phyloP scores from a whole-genome alignment of 306 rosid species.

The Quercus suber region DNA sequence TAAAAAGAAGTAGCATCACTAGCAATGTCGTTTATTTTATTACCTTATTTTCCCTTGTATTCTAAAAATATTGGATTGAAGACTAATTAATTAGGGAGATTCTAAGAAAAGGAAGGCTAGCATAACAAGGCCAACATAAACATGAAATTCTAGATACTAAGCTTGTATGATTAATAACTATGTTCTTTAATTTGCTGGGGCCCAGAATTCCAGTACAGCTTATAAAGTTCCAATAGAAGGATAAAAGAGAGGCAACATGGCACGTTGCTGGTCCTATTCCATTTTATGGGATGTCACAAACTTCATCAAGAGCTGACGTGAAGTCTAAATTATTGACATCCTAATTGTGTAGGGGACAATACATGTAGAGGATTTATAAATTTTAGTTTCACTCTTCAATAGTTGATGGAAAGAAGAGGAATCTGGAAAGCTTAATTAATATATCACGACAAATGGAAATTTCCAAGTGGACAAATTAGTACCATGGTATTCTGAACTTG shows the following conservation, averaged over 20 bases:
- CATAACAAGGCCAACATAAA: background rate
- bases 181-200: no score
- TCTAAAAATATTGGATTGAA: background rate
- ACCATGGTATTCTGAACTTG: conserved; percentile 76
- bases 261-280: no score
- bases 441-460: background rate
- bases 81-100: background rate
- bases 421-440: background rate
- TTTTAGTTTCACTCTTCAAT: background rate
- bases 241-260: no score
- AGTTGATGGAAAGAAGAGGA: background rate
- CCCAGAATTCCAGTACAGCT: no score
- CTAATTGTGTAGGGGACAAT: background rate
- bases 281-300: background rate
- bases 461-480: conserved; percentile 14
- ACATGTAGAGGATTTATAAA: background rate
- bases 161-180: background rate
- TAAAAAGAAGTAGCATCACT: background rate
- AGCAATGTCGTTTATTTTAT: background rate
- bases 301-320: background rate
- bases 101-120: background rate
- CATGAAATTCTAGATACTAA: background rate
- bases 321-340: background rate
- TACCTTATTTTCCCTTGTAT: background rate
- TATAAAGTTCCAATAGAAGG: no score